Evolutionary conservation across 495 filamentous ascomycete species (phyloP), one percentile per base, ranked within the genome.

Genomic region (Hypoxylon lenormandii): DNA sequence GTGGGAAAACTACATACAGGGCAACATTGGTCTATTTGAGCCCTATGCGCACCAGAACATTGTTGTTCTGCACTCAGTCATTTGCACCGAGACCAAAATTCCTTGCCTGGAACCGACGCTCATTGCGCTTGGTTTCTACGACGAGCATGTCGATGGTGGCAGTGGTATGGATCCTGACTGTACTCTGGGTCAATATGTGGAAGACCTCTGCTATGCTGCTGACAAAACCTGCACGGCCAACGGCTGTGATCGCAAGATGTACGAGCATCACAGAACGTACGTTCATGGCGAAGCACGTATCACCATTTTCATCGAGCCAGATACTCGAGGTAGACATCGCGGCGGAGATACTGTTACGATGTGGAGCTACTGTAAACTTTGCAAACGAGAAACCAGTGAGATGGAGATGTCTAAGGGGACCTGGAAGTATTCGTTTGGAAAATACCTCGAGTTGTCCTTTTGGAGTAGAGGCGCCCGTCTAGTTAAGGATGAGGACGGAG

Each of bases 351-450:
- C 88, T 7, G 94, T 99, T 49, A 83, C 93, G 71, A 98, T 99
- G 95, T 99, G 96, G 96, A 97, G 92, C 65, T 90, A 88, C 60
- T 99, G 96, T 80, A 95, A 95, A 67, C 83, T 92, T 15, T 98
- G 96, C 73, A 88, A 90, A 26, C 90, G 91, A 59, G 93, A 97
- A 75, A 97, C 94, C 1, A 90, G 92, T 40, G 87, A 94, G 38
- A 90, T 91, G 64, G 91, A 91, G 13, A 99, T 99, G 95, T 97
- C 94, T 0, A 89, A 92, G 51, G 93, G 85, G 74, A 97, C 92
- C 1, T 99, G 94, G 93, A 98, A 96, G 77, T 99, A 99, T 76
- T 98, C 96, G 0, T 96, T 99, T 72, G 94, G 89, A 3, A 99
- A 99, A 78, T 99, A 97, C 71, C 83, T 99, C 22, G 96, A 99